Conservation (phyloP, 192 early-diverging fungal species). For the Chytriomyces hyalinus region DNA sequence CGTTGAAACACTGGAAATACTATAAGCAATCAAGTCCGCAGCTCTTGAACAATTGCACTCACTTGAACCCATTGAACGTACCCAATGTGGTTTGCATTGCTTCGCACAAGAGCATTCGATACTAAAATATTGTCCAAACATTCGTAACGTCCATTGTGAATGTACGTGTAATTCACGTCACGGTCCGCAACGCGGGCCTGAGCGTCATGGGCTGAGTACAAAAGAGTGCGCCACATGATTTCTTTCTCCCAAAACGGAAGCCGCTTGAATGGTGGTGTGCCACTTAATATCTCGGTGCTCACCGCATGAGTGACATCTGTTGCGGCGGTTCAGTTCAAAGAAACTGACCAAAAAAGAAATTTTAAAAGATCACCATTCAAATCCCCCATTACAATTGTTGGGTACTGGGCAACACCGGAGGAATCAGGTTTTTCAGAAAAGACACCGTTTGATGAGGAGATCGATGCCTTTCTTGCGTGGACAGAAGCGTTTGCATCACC, state of each 20-base stretch:
- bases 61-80: conserved; percentile 28
- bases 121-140: conserved; percentile 29
- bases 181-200: conserved; percentile 12
- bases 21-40: background rate
- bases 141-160: conserved; percentile 34
- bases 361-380: conserved; percentile 4
- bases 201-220: conserved; percentile 21
- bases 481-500: background rate
- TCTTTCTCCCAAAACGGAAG: conserved; percentile 25
- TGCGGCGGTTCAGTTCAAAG: background rate
- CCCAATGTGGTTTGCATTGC: conserved; percentile 24
- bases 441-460: background rate
- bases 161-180: conserved; percentile 28
- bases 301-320: conserved; percentile 14
- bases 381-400: conserved; percentile 30
- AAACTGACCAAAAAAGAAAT: too few relatives aligned
- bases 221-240: conserved; percentile 13
- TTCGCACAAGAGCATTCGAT: conserved; percentile 22
- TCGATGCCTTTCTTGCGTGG: background rate
- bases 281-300: conserved; percentile 18
- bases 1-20: conserved; percentile 26
- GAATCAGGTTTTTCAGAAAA: too few relatives aligned
- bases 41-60: background rate
- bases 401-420: conserved; percentile 1
- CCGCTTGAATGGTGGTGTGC: conserved; percentile 26